Percentiles rank a stretch among this genome's conserved stretches.
Conservation (phyloP, 2,329 filamentous ascomycete species). For the Fusarium napiforme region DNA sequence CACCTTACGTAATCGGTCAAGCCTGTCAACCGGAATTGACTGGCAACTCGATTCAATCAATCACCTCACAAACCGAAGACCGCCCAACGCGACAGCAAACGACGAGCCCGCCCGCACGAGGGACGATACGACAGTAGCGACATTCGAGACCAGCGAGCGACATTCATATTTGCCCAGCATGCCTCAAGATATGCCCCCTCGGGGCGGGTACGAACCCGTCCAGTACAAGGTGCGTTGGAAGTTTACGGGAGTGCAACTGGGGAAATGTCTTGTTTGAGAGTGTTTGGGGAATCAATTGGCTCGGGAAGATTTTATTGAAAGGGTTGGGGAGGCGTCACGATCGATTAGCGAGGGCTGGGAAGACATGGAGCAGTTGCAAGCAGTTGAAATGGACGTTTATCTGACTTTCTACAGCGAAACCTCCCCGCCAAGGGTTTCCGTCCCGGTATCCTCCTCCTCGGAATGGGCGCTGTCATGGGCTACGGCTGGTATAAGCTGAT, state of each 20-base stretch:
- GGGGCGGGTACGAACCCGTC: slow-evolving; percentile 92
- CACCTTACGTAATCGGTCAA: slow-evolving; percentile 42
- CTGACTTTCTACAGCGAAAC: slow-evolving; percentile 76
- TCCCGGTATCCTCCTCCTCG: slow-evolving; percentile 80
- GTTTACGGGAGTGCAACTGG: background rate
- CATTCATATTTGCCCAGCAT: slow-evolving; percentile 64
- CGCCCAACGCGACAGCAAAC: background rate
- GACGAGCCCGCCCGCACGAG: slow-evolving; percentile 29
- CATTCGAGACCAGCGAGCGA: slow-evolving; percentile 15
- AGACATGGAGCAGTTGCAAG: background rate
- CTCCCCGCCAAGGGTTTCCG: slow-evolving; percentile 91
- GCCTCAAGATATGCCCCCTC: slow-evolving; percentile 97
- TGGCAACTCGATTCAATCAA: slow-evolving; percentile 39
- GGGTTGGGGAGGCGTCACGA: rapidly evolving
- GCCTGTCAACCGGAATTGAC: slow-evolving; percentile 24
- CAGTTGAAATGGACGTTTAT: background rate
- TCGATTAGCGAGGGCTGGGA: background rate
- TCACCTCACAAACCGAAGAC: slow-evolving; percentile 41
- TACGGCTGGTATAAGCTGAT: slow-evolving; percentile 92
- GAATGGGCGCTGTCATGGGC: slow-evolving; percentile 80
- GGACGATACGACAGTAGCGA: slow-evolving; percentile 18
- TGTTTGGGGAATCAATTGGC: background rate
- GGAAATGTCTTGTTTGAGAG: background rate
- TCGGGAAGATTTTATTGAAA: background rate
- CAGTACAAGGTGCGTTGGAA: slow-evolving; percentile 87